A percentile compares a stretch with the other conserved stretches of the same genome.
Conservation (phyloP, 208 protist species). For the Borovskyia barvae region DNA sequence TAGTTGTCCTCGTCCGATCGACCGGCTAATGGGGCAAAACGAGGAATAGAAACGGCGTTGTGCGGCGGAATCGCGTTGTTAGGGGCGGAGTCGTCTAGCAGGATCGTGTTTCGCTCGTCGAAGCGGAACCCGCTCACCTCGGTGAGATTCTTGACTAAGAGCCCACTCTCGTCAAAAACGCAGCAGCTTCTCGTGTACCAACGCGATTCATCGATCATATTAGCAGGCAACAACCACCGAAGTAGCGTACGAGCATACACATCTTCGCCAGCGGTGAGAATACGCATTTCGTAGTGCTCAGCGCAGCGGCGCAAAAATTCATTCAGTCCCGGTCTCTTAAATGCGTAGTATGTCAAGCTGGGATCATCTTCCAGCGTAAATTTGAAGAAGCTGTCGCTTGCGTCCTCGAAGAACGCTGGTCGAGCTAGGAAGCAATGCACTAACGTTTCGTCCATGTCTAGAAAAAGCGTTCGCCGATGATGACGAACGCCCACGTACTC, state of each 20-base stretch:
- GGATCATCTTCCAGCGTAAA: slow-evolving; percentile 25
- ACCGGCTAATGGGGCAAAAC: slow-evolving; percentile 44
- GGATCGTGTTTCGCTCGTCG: slow-evolving; percentile 32
- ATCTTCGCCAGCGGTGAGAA: slow-evolving; percentile 67
- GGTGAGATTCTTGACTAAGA: slow-evolving; percentile 54
- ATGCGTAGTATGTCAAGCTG: slow-evolving; percentile 39
- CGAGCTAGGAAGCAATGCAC: slow-evolving; percentile 45
- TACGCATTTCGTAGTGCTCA: slow-evolving; percentile 56
- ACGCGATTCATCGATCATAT: slow-evolving; percentile 28
- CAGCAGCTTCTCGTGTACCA: slow-evolving; percentile 60
- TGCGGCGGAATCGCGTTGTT: slow-evolving; percentile 42
- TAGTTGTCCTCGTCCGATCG: slow-evolving; percentile 29
- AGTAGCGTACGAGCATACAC: slow-evolving; percentile 62
- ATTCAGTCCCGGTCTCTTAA: slow-evolving; percentile 45
- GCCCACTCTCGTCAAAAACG: slow-evolving; percentile 17
- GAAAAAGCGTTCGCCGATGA: slow-evolving; percentile 31
- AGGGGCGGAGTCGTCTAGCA: slow-evolving; percentile 72
- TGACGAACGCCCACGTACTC: slow-evolving; percentile 27
- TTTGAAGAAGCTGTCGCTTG: slow-evolving; percentile 15
- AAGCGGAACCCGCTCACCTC: slow-evolving; percentile 29
- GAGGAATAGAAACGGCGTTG: slow-evolving; percentile 64
- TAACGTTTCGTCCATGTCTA: slow-evolving; percentile 78
- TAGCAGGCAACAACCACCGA: slow-evolving; percentile 38
- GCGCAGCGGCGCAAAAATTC: slow-evolving; percentile 44
- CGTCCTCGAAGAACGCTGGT: slow-evolving; percentile 29